Conservation (phyloP, 2,329 filamentous ascomycete genomes). For the Fusarium scirpi region DNA sequence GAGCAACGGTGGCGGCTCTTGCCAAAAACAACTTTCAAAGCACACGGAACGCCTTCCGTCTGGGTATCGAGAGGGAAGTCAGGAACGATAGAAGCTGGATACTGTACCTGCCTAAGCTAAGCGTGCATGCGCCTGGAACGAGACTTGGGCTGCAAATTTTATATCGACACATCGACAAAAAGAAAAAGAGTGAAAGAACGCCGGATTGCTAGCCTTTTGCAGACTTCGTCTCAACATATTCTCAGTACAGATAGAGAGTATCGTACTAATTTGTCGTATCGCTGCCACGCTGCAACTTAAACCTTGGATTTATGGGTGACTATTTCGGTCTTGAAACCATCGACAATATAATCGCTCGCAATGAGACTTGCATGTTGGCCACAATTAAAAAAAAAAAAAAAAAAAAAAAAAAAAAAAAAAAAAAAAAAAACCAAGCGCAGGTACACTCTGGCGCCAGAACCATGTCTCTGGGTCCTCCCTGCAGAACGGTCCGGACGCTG, state of each 20-base stretch:
- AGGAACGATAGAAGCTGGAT: not conserved
- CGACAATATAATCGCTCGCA: not conserved
- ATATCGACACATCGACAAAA: not conserved
- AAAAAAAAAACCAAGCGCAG: too few relatives aligned
- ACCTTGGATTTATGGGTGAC: not conserved
- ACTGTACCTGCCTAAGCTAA: not conserved
- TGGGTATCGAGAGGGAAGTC: not conserved
- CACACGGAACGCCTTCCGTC: conserved; percentile 5
- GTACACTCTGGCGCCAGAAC: not conserved
- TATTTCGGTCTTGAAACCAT: not conserved
- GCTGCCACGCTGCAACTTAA: conserved; percentile 6
- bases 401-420: too few relatives aligned
- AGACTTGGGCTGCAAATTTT: not conserved
- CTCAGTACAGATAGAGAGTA: not conserved
- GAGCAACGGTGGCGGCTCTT: not conserved
- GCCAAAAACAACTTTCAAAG: not conserved
- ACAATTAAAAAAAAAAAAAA: too few relatives aligned
- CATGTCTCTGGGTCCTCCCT: conserved; percentile 6
- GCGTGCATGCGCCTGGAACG: not conserved
- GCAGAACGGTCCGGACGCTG: conserved; percentile 1
- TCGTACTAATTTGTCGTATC: not conserved
- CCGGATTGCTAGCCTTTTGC: conserved; percentile 21
- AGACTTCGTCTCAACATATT: not conserved
- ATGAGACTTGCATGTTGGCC: conserved; percentile 13
- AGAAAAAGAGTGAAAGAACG: not conserved